These are phyloP conservation scores for Vararia minispora DNA, from an alignment of 768 basidiomycete genomes.

Conservation along the genomic window DNA sequence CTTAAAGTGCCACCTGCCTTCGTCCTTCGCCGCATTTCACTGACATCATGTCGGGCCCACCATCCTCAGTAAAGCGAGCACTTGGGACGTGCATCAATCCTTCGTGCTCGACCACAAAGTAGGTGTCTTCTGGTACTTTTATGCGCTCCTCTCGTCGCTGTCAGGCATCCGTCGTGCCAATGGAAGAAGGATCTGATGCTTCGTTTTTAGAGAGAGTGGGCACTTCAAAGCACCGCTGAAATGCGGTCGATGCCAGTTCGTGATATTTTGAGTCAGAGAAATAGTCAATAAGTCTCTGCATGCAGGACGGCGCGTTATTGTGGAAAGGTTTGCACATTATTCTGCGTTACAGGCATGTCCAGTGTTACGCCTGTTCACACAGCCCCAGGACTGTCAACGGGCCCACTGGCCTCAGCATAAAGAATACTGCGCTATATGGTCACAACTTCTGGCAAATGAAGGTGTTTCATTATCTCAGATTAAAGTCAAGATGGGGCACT, in stretches of 20 bases:
- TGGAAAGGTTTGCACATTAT: constrained; percentile 4
- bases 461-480: constrained; percentile 12
- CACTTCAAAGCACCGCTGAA: constrained; percentile 14
- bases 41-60: constrained; percentile 11
- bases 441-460: constrained; percentile 8
- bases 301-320: constrained; percentile 13
- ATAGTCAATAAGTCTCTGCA: no score
- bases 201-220: no score
- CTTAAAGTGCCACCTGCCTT: no score
- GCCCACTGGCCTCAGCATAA: constrained; percentile 15
- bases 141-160: no score
- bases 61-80: constrained; percentile 10
- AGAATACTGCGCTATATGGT: constrained; percentile 14
- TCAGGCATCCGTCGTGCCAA: no score
- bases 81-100: constrained; percentile 12
- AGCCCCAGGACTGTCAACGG: constrained; percentile 10
- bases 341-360: background rate
- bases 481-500: constrained; percentile 13
- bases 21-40: no score
- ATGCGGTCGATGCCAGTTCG: constrained; percentile 13
- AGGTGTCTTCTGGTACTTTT: constrained; percentile 1
- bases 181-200: no score
- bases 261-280: background rate
- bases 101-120: constrained; percentile 2
- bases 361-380: background rate